phyloP scores from a whole-genome alignment of 2,329 filamentous ascomycete genomes.

The Xylariaceae sp. region DNA sequence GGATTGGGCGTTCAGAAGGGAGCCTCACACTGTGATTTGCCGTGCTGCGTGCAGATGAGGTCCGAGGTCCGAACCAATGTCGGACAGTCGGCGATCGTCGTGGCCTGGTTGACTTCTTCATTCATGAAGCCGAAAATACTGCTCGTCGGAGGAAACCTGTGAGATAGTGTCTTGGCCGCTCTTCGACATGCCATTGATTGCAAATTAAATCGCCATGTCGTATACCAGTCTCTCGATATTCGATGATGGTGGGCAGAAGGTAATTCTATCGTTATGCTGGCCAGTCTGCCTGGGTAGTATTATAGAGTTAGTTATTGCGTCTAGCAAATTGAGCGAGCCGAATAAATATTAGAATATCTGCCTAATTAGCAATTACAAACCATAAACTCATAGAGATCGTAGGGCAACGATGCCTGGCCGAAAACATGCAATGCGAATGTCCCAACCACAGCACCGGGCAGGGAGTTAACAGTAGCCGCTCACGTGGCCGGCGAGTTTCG shows the following conservation, averaged over 20 bases:
- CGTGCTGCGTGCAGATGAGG: not conserved
- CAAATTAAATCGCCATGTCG: not conserved
- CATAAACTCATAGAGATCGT: not conserved
- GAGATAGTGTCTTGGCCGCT: not conserved
- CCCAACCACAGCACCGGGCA: constrained; percentile 1
- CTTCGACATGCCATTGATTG: not conserved
- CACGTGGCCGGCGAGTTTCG: constrained; percentile 19
- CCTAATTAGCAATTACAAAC: not conserved
- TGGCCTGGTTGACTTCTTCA: not conserved
- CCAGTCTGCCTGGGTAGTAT: no score
- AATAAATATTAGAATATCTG: no score
- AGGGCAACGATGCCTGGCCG: not conserved
- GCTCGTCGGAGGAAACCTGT: not conserved
- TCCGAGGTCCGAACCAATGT: no score
- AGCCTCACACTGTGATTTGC: not conserved
- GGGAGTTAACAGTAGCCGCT: constrained; percentile 13
- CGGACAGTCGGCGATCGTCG: no score
- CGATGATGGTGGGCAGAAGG: not conserved
- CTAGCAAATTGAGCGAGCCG: not conserved
- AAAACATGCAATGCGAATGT: not conserved
- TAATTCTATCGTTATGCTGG: not conserved
- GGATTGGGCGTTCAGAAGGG: not conserved
- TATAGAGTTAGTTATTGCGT: not conserved
- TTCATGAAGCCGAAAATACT: not conserved
- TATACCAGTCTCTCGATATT: not conserved